Base-by-base conservation (phyloP, 2,329 filamentous ascomycete species). In the Talaromyces sp. region DNA sequence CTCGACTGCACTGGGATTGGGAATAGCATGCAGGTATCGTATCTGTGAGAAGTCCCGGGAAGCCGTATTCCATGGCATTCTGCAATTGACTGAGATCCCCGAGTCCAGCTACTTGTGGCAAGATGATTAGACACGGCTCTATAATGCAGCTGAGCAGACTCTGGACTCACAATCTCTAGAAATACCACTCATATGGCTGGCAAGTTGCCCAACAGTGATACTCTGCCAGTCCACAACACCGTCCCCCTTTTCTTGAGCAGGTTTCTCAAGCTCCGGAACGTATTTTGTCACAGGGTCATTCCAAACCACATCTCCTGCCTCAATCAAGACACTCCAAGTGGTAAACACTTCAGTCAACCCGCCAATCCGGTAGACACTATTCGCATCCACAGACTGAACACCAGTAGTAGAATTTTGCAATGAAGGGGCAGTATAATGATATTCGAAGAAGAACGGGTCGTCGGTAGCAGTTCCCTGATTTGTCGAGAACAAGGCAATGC, bases 211-310 rank as follows among this genome's bases (percentile, higher is more conserved):
- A 34, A 72, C 67, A 47, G 71, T 72, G n/a, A 72, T 58, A 17
- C 67, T 65, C 1, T 69, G 53, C 70, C 71, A 73, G 15, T 61
- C 22, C 13, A 63, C 53, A 43, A 7, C 15, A 11, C 38, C 65
- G 34, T 5, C n/a, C 22, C 34, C 15, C 13, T 27, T 47, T 25
- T 5, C 45, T 25, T 25, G 45, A 27, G 45, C 19, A 25, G 45
- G 10, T 49, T 15, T 17, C 19, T 68, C 45, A 54, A 81, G 69
- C 63, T 81, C 78, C 2, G 79, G 77, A 2, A 81, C 69, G 59
- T 76, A 77, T 15, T 79, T 78, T 1, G 76, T 75, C 13, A 81
- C 71, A 2, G 77, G 78, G 5, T 81, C 76, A 61, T 77, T 76
- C 71, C 75, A 77, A 29, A 43, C 22, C 56, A 3, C 56, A 43